These are phyloP conservation scores for Peniophora sp. DNA, from an alignment of 1,284 basidiomycete genomes.

Conservation along the genomic window DNA sequence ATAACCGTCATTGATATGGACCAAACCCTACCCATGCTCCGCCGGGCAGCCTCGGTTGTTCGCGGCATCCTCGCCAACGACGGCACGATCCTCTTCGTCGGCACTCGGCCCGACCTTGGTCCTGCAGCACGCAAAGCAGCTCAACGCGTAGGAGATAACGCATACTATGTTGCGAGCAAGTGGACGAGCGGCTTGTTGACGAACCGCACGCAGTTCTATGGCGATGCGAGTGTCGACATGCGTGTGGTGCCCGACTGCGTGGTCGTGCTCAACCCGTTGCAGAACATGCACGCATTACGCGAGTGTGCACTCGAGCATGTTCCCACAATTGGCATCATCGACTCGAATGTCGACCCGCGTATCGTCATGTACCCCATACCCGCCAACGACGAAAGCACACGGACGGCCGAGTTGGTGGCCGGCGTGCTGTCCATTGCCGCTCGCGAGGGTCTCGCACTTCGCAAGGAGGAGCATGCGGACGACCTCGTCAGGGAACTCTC, in stretches of 20 bases:
- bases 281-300: conserved; percentile 77
- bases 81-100: conserved; percentile 87
- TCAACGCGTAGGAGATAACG: conserved; percentile 67
- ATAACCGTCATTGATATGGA: conserved; percentile 95
- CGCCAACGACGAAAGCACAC: conserved; percentile 91
- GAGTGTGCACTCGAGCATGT: conserved; percentile 82
- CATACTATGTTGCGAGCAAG: conserved; percentile 78
- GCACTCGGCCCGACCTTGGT: conserved; percentile 75
- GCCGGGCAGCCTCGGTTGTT: conserved; percentile 84
- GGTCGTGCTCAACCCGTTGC: conserved; percentile 82
- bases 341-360: conserved; percentile 94
- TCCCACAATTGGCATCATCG: conserved; percentile 86
- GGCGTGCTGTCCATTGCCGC: conserved; percentile 92
- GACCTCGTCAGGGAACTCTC: too few species aligned
- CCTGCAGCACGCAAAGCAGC: conserved; percentile 76
- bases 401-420: conserved; percentile 85
- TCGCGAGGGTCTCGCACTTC: conserved; percentile 62
- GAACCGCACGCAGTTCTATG: conserved; percentile 79
- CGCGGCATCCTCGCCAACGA: conserved; percentile 76
- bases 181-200: conserved; percentile 96
- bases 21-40: conserved; percentile 85
- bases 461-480: conserved; percentile 3
- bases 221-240: conserved; percentile 47
- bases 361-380: conserved; percentile 98
- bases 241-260: conserved; percentile 80